These are phyloP conservation scores for Saksenaea oblongispora DNA, from an alignment of 371 early-diverging fungal species.

Conservation along the genomic window DNA sequence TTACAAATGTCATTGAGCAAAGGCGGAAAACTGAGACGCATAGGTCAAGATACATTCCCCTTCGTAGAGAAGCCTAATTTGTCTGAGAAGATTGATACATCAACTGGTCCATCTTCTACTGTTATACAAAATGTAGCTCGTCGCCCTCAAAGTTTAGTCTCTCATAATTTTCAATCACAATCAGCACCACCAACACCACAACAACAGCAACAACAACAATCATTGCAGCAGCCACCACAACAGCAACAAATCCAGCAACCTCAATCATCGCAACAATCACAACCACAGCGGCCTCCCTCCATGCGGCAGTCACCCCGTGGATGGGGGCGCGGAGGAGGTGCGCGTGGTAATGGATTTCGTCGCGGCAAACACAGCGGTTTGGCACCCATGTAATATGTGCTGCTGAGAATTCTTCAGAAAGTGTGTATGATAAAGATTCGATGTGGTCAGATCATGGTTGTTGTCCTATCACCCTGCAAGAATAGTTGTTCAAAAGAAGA, in stretches of 20 bases:
- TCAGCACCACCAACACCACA: background rate
- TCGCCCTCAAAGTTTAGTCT: background rate
- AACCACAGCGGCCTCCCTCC: background rate
- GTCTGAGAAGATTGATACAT: constrained; percentile 19
- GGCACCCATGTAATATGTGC: too few species aligned
- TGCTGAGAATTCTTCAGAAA: too few species aligned
- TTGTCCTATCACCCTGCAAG: too few species aligned
- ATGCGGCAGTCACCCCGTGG: too few species aligned
- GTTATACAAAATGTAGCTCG: background rate
- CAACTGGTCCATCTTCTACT: background rate
- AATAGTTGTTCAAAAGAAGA: too few species aligned
- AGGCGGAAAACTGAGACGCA: constrained; percentile 24
- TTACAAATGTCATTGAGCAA: constrained; percentile 14
- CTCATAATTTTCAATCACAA: background rate
- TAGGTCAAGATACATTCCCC: constrained; percentile 41
- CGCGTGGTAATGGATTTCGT: too few species aligned
- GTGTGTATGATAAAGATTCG: too few species aligned
- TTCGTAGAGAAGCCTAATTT: constrained; percentile 42
- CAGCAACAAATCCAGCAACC: background rate
- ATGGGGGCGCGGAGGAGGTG: too few species aligned
- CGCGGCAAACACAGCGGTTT: too few species aligned
- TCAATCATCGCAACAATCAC: constrained; percentile 2
- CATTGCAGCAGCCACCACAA: background rate
- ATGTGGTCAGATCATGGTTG: too few species aligned
- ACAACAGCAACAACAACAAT: constrained; percentile 11